Conservation (phyloP, 2,329 filamentous ascomycete genomes). For the Trichoderma oligosporum region DNA sequence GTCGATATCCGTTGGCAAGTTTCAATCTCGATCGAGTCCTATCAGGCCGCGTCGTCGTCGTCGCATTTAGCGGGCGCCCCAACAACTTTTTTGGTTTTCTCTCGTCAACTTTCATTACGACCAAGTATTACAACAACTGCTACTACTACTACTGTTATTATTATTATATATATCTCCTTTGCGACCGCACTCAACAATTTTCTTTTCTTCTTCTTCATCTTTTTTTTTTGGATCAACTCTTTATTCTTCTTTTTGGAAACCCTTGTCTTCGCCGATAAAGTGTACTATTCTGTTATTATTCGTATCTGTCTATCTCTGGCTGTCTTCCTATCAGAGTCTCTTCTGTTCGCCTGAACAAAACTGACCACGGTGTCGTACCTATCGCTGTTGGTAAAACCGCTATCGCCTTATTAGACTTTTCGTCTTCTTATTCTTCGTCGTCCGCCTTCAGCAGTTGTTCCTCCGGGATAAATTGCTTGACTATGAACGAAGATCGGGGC, state of each 20-base stretch:
- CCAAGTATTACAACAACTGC: too few species aligned
- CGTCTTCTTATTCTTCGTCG: not conserved
- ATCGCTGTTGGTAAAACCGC: too few species aligned
- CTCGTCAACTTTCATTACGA: not conserved
- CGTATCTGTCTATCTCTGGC: too few species aligned
- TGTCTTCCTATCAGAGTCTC: too few species aligned
- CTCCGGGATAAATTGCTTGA: conserved; percentile 30
- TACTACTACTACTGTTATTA: not conserved
- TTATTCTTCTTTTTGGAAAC: not conserved
- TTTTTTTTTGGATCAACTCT: too few species aligned
- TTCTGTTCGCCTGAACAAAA: too few species aligned
- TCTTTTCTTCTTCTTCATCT: too few species aligned
- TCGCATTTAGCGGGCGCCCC: not conserved
- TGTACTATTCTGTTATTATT: too few species aligned
- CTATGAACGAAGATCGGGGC: conserved; percentile 31
- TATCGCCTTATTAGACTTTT: not conserved
- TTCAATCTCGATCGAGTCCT: not conserved
- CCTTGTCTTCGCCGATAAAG: too few species aligned
- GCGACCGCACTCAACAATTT: not conserved
- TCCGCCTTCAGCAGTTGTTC: not conserved
- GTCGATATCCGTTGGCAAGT: not conserved
- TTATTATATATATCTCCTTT: not conserved
- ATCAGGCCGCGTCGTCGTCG: not conserved
- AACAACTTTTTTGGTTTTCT: not conserved
- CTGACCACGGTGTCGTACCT: too few species aligned